These are phyloP conservation scores for Durio zibethinus DNA, from an alignment of 345 rosid species.

Conservation along the genomic window DNA sequence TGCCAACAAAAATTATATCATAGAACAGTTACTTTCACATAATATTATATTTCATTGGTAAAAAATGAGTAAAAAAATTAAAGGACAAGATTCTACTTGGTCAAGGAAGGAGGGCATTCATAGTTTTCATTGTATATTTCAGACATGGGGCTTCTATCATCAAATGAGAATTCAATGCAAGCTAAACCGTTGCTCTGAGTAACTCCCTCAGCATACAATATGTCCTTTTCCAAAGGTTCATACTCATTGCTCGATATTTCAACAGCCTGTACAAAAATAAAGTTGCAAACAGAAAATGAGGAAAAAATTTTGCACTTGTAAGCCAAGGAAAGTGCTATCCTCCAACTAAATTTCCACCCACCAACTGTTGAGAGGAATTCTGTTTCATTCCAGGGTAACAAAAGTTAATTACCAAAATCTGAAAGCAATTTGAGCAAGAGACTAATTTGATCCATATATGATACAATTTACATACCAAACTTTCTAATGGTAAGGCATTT, in stretches of 20 bases:
- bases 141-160: constrained; percentile 55
- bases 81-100: constrained; percentile 33
- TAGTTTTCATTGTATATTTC: constrained; percentile 39
- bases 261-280: constrained; percentile 36
- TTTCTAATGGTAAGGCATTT: background rate
- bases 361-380: background rate
- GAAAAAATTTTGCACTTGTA: background rate
- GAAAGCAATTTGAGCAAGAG: background rate
- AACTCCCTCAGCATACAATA: constrained; percentile 59
- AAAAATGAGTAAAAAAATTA: background rate
- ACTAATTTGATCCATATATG: background rate
- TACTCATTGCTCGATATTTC: constrained; percentile 63
- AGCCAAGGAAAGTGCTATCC: background rate
- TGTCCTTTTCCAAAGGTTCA: constrained; percentile 56
- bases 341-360: background rate
- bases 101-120: constrained; percentile 35
- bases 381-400: background rate
- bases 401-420: background rate
- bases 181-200: constrained; percentile 54
- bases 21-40: background rate
- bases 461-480: background rate
- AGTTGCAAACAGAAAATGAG: background rate
- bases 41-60: background rate
- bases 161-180: constrained; percentile 51
- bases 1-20: background rate